Percentiles rank a stretch among this genome's conserved stretches.
These are phyloP conservation scores for Globisporangium rhizosaccharum DNA, from an alignment of 352 stramenopile species.

Conservation along the genomic window DNA sequence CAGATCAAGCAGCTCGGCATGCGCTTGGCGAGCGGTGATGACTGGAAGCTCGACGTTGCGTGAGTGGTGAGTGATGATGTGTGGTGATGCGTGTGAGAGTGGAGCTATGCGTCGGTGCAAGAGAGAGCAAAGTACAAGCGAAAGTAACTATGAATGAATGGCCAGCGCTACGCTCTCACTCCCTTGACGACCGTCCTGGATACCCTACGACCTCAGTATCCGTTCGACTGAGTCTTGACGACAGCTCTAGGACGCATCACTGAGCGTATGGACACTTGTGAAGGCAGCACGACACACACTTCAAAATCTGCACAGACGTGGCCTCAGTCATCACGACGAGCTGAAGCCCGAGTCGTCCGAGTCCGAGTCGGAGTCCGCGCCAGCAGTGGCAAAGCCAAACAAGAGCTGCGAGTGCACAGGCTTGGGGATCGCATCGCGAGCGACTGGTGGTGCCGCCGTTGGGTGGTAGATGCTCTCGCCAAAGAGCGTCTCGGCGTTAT, in stretches of 20 bases:
- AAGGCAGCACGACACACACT: not conserved
- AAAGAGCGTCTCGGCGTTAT: constrained; percentile 48
- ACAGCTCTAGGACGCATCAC: no score
- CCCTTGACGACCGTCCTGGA: not conserved
- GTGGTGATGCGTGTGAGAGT: not conserved
- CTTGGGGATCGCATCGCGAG: not conserved
- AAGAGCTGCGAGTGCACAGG: constrained; percentile 29
- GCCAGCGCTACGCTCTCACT: not conserved
- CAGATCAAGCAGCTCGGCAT: constrained; percentile 83
- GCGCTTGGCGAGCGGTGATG: constrained; percentile 40
- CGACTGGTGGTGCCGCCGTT: not conserved
- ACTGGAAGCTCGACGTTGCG: constrained; percentile 39
- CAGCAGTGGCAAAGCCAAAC: constrained; percentile 51
- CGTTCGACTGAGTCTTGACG: not conserved
- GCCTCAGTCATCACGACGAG: constrained; percentile 1
- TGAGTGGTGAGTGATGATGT: not conserved
- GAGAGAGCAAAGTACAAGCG: not conserved
- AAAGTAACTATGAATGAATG: constrained; percentile 1
- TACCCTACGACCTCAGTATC: not conserved
- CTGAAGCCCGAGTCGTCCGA: constrained; percentile 49
- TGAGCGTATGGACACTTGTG: not conserved
- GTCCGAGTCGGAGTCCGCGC: constrained; percentile 36
- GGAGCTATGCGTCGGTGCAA: not conserved
- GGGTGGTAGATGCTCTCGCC: constrained; percentile 23
- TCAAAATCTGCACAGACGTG: no score